Evolutionary conservation across 306 rosid species (phyloP).

Genomic region (Cucurbita ficifolia): DNA sequence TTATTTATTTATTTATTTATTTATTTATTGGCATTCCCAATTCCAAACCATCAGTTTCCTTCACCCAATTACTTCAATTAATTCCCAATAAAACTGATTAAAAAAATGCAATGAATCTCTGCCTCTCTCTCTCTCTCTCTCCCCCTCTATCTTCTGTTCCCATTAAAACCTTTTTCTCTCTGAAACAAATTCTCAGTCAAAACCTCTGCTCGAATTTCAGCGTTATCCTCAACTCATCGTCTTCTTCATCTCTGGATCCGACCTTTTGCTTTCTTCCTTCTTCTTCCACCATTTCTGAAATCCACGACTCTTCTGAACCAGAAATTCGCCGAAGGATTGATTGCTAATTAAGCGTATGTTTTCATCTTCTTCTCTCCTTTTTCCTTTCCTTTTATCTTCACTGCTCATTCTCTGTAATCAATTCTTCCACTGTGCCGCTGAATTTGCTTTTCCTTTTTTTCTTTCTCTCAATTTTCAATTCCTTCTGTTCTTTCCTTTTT

Average conservation of each 20-base stretch:
- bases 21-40: not conserved
- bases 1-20: too few relatives aligned
- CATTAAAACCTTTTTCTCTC: not conserved
- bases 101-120: slow-evolving; percentile 1
- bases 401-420: not conserved
- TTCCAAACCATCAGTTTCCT: not conserved
- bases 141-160: not conserved
- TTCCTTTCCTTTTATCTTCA: not conserved
- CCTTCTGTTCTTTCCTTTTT: not conserved
- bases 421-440: not conserved
- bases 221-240: not conserved
- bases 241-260: not conserved
- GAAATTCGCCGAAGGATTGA: not conserved
- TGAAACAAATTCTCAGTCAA: not conserved
- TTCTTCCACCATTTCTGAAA: not conserved
- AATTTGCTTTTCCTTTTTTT: not conserved
- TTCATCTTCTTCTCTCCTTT: not conserved
- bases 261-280: not conserved
- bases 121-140: not conserved
- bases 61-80: slow-evolving; percentile 8
- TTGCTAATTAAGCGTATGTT: not conserved
- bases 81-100: not conserved
- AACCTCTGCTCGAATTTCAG: not conserved
- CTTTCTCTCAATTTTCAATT: not conserved
- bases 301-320: not conserved